phyloP scores from a whole-genome alignment of 768 basidiomycete genomes.

The Calocybe indica region DNA sequence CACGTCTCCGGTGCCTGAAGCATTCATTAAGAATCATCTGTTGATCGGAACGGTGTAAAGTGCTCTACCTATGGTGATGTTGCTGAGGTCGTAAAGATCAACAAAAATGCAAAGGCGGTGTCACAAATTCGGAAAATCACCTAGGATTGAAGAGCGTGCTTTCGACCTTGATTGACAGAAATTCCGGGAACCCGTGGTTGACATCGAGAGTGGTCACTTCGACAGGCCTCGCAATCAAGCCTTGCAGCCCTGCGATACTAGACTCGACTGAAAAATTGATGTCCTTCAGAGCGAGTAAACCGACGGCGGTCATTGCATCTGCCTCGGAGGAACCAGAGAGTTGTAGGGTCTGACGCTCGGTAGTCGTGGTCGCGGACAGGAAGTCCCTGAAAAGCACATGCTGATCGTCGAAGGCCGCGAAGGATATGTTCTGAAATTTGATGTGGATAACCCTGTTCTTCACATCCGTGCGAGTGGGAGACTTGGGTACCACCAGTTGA shows the following conservation, averaged over 20 bases:
- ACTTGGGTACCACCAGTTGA: conserved; percentile 51
- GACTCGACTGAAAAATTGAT: conserved; percentile 58
- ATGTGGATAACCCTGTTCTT: conserved; percentile 54
- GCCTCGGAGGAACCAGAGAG: conserved; percentile 52
- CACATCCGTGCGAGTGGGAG: conserved; percentile 56
- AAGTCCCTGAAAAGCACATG: conserved; percentile 55
- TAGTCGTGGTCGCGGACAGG: conserved; percentile 53
- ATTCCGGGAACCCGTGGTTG: conserved; percentile 58
- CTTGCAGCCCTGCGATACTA: conserved; percentile 57
- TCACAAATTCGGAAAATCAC: conserved; percentile 20
- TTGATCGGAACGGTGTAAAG: conserved; percentile 2
- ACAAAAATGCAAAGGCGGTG: background rate
- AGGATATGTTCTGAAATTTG: conserved; percentile 52
- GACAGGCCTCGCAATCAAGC: conserved; percentile 52
- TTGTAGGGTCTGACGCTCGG: conserved; percentile 35
- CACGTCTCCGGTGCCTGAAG: conserved; percentile 54
- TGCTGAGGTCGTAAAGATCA: conserved; percentile 22
- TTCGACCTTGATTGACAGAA: conserved; percentile 61
- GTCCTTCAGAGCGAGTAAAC: conserved; percentile 47
- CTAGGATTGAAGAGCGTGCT: conserved; percentile 63
- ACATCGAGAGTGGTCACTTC: conserved; percentile 57
- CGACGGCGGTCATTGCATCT: conserved; percentile 60
- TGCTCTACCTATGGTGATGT: conserved; percentile 35
- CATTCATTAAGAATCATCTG: conserved; percentile 24
- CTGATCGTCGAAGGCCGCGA: conserved; percentile 43